These are phyloP conservation scores for Flaveria floridana DNA, from an alignment of 140 eudicot species.

Conservation along the genomic window DNA sequence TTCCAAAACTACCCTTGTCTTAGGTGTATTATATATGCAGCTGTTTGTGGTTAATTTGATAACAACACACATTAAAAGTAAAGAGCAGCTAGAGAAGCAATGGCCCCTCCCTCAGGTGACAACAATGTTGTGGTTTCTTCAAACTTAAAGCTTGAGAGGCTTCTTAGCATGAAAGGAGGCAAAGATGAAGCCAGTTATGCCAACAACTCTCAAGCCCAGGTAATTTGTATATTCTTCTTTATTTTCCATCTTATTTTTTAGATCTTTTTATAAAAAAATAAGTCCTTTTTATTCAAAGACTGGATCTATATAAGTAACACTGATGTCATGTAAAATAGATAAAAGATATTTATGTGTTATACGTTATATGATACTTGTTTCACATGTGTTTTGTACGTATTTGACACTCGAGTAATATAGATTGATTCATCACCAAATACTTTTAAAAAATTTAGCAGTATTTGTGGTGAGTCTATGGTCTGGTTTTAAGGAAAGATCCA, in stretches of 20 bases:
- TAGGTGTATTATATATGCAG: slow-evolving; percentile 13
- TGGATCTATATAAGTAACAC: not conserved
- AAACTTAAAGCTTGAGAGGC: slow-evolving; percentile 68
- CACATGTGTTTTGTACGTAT: not conserved
- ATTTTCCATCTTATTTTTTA: not conserved
- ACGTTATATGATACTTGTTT: not conserved
- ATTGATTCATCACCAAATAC: not conserved
- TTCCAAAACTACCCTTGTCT: slow-evolving; percentile 35
- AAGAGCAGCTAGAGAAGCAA: slow-evolving; percentile 18
- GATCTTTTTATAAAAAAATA: not conserved
- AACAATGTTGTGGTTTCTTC: slow-evolving; percentile 65
- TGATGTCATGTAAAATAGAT: not conserved
- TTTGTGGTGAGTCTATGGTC: slow-evolving; percentile 16
- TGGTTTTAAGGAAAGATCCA: slow-evolving; percentile 29
- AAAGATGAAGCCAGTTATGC: slow-evolving; percentile 87
- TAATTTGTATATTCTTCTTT: slow-evolving; percentile 3
- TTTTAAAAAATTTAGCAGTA: not conserved
- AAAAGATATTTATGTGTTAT: not conserved
- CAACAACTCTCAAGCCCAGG: slow-evolving; percentile 98
- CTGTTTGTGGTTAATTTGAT: slow-evolving; percentile 23
- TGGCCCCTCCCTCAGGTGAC: slow-evolving; percentile 55
- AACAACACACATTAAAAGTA: slow-evolving; percentile 26
- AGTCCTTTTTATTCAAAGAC: not conserved
- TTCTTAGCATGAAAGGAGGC: slow-evolving; percentile 98
- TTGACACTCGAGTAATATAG: not conserved